These are phyloP conservation scores for Leptomonas seymouri DNA, from an alignment of 208 protist species.

Conservation along the genomic window DNA sequence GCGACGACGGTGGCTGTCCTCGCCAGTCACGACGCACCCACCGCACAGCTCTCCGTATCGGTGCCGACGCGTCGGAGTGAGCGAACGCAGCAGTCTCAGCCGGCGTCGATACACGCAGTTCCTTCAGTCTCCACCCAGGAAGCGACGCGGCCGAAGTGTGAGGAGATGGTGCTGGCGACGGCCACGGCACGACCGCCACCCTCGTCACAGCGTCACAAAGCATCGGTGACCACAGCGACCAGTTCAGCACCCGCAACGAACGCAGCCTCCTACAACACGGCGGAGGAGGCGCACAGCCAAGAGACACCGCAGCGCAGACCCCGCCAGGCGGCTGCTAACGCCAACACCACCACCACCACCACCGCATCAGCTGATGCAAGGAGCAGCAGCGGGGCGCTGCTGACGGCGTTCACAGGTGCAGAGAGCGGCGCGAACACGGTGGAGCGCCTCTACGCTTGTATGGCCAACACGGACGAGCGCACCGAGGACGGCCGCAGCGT, in stretches of 20 bases:
- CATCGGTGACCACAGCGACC: neutral
- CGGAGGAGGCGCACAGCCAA: slow-evolving; percentile 5
- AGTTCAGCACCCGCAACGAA: neutral
- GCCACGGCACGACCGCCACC: slow-evolving; percentile 1
- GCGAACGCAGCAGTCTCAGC: neutral
- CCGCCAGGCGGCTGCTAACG: neutral
- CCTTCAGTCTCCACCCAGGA: neutral
- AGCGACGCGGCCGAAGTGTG: neutral
- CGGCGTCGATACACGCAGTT: neutral
- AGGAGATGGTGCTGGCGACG: neutral
- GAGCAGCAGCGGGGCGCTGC: slow-evolving; percentile 4
- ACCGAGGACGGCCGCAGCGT: slow-evolving; percentile 23
- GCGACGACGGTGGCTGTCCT: slow-evolving; percentile 18
- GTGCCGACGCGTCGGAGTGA: slow-evolving; percentile 6
- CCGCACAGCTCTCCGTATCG: slow-evolving; percentile 3
- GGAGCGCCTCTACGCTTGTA: slow-evolving; percentile 24
- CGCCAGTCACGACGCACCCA: slow-evolving; percentile 14
- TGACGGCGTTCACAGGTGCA: neutral
- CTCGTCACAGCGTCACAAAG: neutral
- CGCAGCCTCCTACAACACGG: neutral
- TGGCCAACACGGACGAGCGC: slow-evolving; percentile 33
- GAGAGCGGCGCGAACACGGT: slow-evolving; percentile 12
- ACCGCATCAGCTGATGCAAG: slow-evolving; percentile 2
- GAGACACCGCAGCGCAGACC: slow-evolving; percentile 29
- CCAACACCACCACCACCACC: neutral